Conservation (phyloP, 176 grass and related monocot species). For the Oryza meyeriana region DNA sequence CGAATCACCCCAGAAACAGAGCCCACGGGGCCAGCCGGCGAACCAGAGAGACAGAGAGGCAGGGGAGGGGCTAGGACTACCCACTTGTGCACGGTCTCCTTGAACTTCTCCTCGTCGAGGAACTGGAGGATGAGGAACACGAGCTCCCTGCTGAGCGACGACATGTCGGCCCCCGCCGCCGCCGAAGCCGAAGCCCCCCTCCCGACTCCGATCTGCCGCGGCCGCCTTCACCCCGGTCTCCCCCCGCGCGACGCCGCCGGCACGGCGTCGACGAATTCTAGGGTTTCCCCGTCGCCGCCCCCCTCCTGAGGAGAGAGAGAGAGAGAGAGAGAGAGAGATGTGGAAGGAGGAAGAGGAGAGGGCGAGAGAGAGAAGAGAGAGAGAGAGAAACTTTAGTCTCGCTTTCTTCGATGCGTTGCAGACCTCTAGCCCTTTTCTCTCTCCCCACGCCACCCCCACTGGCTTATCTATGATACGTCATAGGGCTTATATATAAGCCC, state of each 20-base stretch:
- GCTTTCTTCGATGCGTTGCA: constrained; percentile 99
- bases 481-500: fast-evolving
- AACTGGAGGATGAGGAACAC: constrained; percentile 99
- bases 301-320: constrained; percentile 35
- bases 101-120: constrained; percentile 99
- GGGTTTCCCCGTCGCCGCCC: constrained; percentile 60
- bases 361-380: constrained; percentile 35
- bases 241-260: background rate
- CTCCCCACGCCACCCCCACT: constrained; percentile 45
- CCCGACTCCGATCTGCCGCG: background rate
- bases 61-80: background rate
- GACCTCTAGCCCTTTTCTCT: constrained; percentile 74
- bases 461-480: constrained; percentile 39
- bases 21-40: background rate
- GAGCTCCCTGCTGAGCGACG: constrained; percentile 94
- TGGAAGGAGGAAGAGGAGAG: constrained; percentile 34
- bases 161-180: constrained; percentile 43
- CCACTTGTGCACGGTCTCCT: constrained; percentile 93
- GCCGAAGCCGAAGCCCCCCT: background rate
- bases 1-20: background rate
- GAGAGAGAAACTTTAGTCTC: constrained; percentile 64
- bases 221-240: background rate
- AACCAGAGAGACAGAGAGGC: background rate
- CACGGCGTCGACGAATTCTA: constrained; percentile 41
- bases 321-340: constrained; percentile 30